Evolutionary conservation across 164 flowering plant species (phyloP).

Genomic region (Cinnamomum micranthum): DNA sequence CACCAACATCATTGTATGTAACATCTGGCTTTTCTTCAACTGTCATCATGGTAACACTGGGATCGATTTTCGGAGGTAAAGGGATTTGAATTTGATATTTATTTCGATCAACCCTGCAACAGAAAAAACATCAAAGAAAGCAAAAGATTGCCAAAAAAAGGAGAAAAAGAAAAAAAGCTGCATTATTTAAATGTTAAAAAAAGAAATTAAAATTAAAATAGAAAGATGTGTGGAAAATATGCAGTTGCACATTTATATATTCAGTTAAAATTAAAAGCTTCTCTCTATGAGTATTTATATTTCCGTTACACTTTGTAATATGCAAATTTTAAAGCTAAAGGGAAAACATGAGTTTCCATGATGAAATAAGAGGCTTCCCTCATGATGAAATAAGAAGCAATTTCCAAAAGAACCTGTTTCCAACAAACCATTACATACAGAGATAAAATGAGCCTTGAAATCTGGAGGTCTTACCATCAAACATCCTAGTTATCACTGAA

Average conservation of each 20-base stretch:
- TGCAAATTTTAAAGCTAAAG: too few species aligned
- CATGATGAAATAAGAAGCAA: not conserved
- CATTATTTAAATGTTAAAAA: too few species aligned
- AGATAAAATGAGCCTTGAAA: not conserved
- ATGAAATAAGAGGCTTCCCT: too few species aligned
- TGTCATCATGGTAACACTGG: constrained; percentile 99
- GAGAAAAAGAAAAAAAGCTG: too few species aligned
- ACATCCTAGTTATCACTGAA: not conserved
- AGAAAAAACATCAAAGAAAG: constrained; percentile 4
- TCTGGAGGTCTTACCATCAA: not conserved
- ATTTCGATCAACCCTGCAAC: constrained; percentile 86
- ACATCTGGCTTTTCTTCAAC: constrained; percentile 98
- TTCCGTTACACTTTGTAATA: too few species aligned
- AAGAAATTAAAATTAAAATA: too few species aligned
- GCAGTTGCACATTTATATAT: too few species aligned
- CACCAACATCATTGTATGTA: constrained; percentile 97
- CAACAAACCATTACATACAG: not conserved
- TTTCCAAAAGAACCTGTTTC: not conserved
- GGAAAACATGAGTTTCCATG: too few species aligned
- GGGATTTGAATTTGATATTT: constrained; percentile 98
- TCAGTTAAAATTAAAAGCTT: too few species aligned
- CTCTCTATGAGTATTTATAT: too few species aligned
- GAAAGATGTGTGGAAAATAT: too few species aligned
- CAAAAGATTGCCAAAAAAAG: not conserved
- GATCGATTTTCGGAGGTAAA: constrained; percentile 95